Conservation (phyloP, 2,329 filamentous ascomycete genomes). For the Xylaria sp. region DNA sequence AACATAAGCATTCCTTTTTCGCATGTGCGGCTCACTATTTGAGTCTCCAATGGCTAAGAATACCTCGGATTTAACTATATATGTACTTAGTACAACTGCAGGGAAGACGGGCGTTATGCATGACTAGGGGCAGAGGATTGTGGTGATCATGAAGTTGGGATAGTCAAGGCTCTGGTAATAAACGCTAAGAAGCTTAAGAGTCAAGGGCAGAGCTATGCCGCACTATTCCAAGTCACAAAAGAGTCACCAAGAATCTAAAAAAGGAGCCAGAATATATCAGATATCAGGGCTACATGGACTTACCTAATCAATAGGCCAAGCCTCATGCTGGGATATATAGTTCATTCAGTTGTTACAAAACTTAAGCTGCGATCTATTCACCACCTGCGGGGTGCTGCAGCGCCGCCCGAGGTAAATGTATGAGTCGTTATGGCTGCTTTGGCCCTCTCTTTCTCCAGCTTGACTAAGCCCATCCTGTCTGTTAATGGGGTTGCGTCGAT, state of each 20-base stretch:
- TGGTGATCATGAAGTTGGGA: not conserved
- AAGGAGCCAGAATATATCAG: not conserved
- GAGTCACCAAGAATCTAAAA: not conserved
- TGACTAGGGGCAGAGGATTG: too few species aligned
- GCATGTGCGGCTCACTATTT: not conserved
- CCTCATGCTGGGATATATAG: not conserved
- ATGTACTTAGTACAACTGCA: too few species aligned
- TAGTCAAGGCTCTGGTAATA: not conserved
- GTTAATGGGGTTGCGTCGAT: slow-evolving; percentile 92
- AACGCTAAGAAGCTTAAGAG: not conserved
- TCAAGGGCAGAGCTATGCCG: not conserved
- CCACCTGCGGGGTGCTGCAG: slow-evolving; percentile 62
- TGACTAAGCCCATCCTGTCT: slow-evolving; percentile 77
- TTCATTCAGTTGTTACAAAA: slow-evolving; percentile 11
- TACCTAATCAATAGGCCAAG: slow-evolving; percentile 11
- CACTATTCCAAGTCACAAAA: not conserved
- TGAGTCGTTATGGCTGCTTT: slow-evolving; percentile 60
- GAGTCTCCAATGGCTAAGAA: too few species aligned
- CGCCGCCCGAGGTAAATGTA: slow-evolving; percentile 63
- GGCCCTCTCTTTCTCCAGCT: slow-evolving; percentile 66
- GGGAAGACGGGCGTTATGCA: not conserved
- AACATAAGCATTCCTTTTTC: not conserved
- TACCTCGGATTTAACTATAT: too few species aligned
- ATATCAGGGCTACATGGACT: slow-evolving; percentile 4
- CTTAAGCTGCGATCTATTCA: slow-evolving; percentile 44